Percentiles rank a stretch among this genome's conserved stretches.
Conservation (phyloP, 139 green algal species). For the Desmodesmus armatus region DNA sequence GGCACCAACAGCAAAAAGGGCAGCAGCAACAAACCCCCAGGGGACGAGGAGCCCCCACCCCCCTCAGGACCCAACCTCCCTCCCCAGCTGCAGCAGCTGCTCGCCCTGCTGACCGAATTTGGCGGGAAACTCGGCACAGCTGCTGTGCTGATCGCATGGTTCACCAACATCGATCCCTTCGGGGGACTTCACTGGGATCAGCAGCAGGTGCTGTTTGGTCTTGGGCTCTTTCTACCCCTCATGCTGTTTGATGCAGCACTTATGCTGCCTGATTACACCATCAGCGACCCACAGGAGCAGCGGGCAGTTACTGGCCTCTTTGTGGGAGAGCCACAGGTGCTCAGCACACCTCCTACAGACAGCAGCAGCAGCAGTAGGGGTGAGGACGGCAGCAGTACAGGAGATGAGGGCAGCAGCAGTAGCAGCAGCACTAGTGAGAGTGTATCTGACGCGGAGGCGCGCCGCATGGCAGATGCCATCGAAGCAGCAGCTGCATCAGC, state of each 20-base stretch:
- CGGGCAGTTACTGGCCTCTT: conserved; percentile 27
- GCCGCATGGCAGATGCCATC: no score
- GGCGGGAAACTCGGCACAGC: conserved; percentile 50
- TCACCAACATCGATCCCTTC: conserved; percentile 53
- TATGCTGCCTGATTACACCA: conserved; percentile 59
- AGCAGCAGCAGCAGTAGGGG: conserved; percentile 12
- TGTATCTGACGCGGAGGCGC: no score
- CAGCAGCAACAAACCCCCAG: neutral
- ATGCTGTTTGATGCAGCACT: conserved; percentile 52
- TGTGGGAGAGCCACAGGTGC: conserved; percentile 22
- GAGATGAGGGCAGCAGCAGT: neutral
- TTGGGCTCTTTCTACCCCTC: conserved; percentile 48
- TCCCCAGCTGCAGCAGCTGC: conserved; percentile 39
- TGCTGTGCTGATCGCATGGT: conserved; percentile 51
- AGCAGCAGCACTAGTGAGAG: no score
- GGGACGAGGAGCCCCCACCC: neutral
- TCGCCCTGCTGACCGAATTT: conserved; percentile 50
- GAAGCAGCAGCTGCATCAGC: neutral
- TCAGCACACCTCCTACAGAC: neutral
- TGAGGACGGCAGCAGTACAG: neutral
- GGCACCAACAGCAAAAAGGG: neutral
- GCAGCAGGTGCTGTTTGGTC: conserved; percentile 46
- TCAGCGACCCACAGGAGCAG: conserved; percentile 28
- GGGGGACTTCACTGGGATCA: conserved; percentile 51
- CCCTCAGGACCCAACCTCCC: conserved; percentile 2